Base-by-base conservation (phyloP, 106 monocot genomes). In the Narthecium ossifragum region DNA sequence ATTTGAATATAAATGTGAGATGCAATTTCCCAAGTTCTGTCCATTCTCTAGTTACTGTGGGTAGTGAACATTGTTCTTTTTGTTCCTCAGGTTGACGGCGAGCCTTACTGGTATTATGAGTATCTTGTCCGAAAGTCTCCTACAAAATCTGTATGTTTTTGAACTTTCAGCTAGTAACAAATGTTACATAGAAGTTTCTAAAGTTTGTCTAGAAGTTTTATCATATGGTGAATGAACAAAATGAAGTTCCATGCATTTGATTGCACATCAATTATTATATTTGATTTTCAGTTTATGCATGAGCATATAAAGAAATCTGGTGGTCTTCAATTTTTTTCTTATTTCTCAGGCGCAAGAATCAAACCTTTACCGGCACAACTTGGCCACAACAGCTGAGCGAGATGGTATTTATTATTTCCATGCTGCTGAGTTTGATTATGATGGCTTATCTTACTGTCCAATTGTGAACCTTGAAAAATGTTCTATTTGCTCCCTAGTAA, bases 81-180 rank as follows among this genome's bases (percentile, higher is more conserved):
- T 52, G 31, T 54, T 60, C 14, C 66, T 34, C 55, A 96, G 94
- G 64, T 90, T 70, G 94, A 81, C 66, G 94, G 82, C 62, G 80
- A 78, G 63, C 83, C 67, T 34, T 96, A 96, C 52, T 96, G 94
- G 94, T 90, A 81, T 49, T 90, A 86, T 51, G 94, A 96, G 73
- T 96, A 96, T 76, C 76, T 96, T 31, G 61, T 90, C 69, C 79
- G 94, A 32, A 96, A 86, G 73, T 96, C 90, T 54, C 90, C 94
- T 21, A 90, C 86, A 75, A 73, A 72, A 63, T 51, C 65, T 71
- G 94, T 96, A 47, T 83, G 93, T 83, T 55, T 40, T 54, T 63
- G 25, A 36, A 28, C 8, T 5, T 24, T 51, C 21, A 11, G 11
- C 8, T 28, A 9, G 29, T 36, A 36, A 36, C 7, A 36, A 36